Conservation (phyloP, 805 yeast species). For the Saturnispora saitoi region DNA sequence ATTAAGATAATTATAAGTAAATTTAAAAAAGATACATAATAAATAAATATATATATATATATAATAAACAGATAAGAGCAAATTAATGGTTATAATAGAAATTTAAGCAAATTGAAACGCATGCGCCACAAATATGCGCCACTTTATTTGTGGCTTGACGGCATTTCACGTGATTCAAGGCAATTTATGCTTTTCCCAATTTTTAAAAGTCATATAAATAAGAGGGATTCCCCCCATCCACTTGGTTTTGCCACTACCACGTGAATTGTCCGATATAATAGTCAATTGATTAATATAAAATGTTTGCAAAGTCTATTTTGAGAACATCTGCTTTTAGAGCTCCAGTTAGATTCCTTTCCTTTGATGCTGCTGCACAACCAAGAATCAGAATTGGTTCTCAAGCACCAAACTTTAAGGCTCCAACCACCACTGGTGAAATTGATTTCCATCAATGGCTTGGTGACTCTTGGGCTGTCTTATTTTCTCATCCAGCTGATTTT, state of each 20-base stretch:
- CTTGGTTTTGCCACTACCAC: not conserved
- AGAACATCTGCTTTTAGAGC: slow-evolving; percentile 14
- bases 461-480: slow-evolving; percentile 78
- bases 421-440: slow-evolving; percentile 73
- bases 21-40: not conserved
- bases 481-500: slow-evolving; percentile 94
- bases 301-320: slow-evolving; percentile 16
- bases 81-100: too few relatives aligned
- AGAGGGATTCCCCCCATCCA: not conserved
- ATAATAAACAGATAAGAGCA: not conserved
- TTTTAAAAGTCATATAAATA: not conserved
- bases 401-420: slow-evolving; percentile 85
- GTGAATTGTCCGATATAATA: not conserved
- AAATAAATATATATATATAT: not conserved
- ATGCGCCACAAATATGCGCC: not conserved
- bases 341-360: slow-evolving; percentile 32
- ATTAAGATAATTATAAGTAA: not conserved
- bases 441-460: slow-evolving; percentile 84
- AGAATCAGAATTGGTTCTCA: slow-evolving; percentile 69
- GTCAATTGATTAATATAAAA: slow-evolving; percentile 1
- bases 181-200: not conserved
- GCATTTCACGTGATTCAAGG: not conserved
- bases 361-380: slow-evolving; percentile 47
- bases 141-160: not conserved
- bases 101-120: not conserved